Evolutionary conservation across 1,284 basidiomycete genomes (phyloP).

Genomic region (Tylopilus sp.): DNA sequence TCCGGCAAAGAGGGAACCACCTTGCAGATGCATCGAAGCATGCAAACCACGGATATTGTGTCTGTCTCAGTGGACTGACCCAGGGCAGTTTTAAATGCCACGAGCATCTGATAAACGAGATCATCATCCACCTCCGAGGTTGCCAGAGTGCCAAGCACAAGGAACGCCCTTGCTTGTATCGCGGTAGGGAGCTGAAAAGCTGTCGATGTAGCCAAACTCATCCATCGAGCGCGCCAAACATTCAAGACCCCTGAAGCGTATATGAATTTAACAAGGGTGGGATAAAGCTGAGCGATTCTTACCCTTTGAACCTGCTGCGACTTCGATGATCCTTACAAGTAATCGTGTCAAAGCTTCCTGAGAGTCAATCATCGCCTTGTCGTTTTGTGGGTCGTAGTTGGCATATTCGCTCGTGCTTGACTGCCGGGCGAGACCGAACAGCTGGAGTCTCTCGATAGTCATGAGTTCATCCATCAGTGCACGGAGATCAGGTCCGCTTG

Average conservation of each 20-base stretch:
- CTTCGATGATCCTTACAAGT: conserved; percentile 61
- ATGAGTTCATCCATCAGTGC: conserved; percentile 61
- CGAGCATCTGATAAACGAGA: conserved; percentile 84
- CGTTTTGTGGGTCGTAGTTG: conserved; percentile 51
- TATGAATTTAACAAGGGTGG: conserved; percentile 2
- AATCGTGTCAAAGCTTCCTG: conserved; percentile 68
- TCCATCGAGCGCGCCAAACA: conserved; percentile 91
- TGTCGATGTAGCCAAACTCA: conserved; percentile 86
- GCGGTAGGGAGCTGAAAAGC: conserved; percentile 92
- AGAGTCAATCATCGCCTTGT: conserved; percentile 59
- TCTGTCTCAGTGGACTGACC: conserved; percentile 65
- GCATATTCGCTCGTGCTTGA: conserved; percentile 63
- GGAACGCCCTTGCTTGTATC: conserved; percentile 86
- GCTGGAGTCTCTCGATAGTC: conserved; percentile 52
- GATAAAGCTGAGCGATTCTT: conserved; percentile 16
- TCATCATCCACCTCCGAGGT: conserved; percentile 83
- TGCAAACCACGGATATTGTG: conserved; percentile 74
- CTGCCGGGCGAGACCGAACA: conserved; percentile 71
- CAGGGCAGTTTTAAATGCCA: conserved; percentile 71
- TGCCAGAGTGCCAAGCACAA: conserved; percentile 78
- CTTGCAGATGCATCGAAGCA: conserved; percentile 81
- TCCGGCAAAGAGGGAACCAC: conserved; percentile 67
- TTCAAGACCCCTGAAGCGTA: conserved; percentile 70
- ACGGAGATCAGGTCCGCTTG: conserved; percentile 53
- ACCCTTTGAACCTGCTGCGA: conserved; percentile 70